phyloP scores from a whole-genome alignment of 2,329 filamentous ascomycete species.

The Podosphaera leucotricha region DNA sequence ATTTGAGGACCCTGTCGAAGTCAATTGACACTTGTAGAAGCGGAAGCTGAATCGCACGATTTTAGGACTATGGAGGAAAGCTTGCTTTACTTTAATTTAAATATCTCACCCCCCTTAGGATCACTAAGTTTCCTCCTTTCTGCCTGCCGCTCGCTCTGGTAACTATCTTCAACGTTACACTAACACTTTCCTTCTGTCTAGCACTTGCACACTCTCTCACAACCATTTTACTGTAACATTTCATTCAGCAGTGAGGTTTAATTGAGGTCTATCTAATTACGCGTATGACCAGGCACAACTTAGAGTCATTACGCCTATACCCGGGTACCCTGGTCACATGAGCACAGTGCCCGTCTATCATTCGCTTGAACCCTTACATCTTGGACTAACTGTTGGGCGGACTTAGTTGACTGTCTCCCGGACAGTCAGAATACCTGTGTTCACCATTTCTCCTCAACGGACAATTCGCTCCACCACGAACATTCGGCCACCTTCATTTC shows the following conservation, averaged over 20 bases:
- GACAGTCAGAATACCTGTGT: not conserved
- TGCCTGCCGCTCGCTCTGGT: not conserved
- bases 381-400: not conserved
- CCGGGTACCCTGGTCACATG: not conserved
- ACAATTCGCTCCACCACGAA: not conserved
- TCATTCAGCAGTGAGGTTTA: not conserved
- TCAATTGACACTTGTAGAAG: not conserved
- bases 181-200: not conserved
- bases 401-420: not conserved
- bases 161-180: not conserved
- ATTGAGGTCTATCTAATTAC: not conserved
- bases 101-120: not conserved
- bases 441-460: not conserved
- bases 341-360: not conserved
- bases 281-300: not conserved
- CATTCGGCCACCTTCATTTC: not conserved
- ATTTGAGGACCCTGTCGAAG: not conserved
- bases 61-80: not conserved
- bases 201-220: not conserved
- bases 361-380: not conserved
- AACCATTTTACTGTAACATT: not conserved
- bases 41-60: not conserved
- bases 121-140: not conserved
- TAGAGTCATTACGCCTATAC: not conserved
- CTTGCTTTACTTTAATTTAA: not conserved